phyloP scores from a whole-genome alignment of 2,329 filamentous ascomycete genomes.

The Colletotrichum sp. region DNA sequence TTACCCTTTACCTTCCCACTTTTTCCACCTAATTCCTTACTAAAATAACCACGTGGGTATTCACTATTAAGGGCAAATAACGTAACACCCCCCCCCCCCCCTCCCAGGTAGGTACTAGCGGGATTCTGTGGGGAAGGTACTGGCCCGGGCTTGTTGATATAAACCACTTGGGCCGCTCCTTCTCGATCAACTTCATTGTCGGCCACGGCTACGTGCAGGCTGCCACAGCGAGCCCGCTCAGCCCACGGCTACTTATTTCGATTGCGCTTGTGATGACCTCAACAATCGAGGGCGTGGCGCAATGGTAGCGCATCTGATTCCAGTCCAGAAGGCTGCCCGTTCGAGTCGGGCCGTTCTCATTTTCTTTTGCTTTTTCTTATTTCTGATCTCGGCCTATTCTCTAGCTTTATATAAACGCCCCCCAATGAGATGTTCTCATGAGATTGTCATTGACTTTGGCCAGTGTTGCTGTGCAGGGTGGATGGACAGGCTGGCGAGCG shows the following conservation, averaged over 20 bases:
- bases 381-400: too few species aligned
- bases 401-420: too few species aligned
- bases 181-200: background rate
- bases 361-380: background rate
- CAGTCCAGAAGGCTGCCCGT: constrained; percentile 20
- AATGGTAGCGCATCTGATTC: constrained; percentile 21
- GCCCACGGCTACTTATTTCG: background rate
- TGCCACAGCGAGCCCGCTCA: background rate
- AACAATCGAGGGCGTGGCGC: constrained; percentile 8
- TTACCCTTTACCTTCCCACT: too few species aligned
- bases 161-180: background rate
- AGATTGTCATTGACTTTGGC: too few species aligned
- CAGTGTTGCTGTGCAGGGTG: too few species aligned
- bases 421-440: too few species aligned
- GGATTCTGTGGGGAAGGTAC: background rate
- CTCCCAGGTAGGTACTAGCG: too few species aligned
- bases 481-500: too few species aligned
- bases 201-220: background rate
- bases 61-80: too few species aligned
- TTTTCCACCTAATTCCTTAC: too few species aligned
- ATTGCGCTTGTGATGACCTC: background rate
- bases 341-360: constrained; percentile 17
- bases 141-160: background rate
- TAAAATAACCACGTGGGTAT: too few species aligned
- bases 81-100: too few species aligned